Conservation (phyloP, 148 eudicot species). For the Chenopodium berlandieri region DNA sequence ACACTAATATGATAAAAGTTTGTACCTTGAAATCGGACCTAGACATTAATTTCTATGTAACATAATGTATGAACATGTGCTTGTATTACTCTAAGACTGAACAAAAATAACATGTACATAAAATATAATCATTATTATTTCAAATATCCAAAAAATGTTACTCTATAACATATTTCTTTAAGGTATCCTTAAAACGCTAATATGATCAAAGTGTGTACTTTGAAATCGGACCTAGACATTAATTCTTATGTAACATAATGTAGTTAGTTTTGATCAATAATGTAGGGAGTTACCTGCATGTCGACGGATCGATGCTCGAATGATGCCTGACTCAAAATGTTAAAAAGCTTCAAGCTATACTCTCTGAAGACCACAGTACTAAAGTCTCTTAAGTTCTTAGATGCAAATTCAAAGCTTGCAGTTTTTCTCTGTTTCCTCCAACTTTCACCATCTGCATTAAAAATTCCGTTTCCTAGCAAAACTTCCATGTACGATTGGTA, state of each 20-base stretch:
- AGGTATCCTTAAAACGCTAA: neutral
- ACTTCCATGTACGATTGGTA: conserved; percentile 99
- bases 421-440: conserved; percentile 98
- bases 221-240: neutral
- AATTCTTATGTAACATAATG: neutral
- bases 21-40: neutral
- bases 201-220: neutral
- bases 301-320: conserved; percentile 49
- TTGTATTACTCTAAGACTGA: too few species aligned
- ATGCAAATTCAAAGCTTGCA: conserved; percentile 97
- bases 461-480: conserved; percentile 82
- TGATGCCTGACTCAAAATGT: conserved; percentile 55
- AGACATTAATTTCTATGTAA: too few species aligned
- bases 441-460: conserved; percentile 88
- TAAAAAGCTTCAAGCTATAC: conserved; percentile 72
- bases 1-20: neutral
- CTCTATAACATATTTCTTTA: too few species aligned
- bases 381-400: conserved; percentile 88
- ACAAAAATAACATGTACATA: too few species aligned
- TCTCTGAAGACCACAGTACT: conserved; percentile 93
- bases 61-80: neutral
- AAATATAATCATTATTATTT: too few species aligned
- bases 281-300: conserved; percentile 58
- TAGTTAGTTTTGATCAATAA: neutral
- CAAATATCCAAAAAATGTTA: too few species aligned